Conservation (phyloP, 2,329 filamentous ascomycete species). For the Xylaria sp. region DNA sequence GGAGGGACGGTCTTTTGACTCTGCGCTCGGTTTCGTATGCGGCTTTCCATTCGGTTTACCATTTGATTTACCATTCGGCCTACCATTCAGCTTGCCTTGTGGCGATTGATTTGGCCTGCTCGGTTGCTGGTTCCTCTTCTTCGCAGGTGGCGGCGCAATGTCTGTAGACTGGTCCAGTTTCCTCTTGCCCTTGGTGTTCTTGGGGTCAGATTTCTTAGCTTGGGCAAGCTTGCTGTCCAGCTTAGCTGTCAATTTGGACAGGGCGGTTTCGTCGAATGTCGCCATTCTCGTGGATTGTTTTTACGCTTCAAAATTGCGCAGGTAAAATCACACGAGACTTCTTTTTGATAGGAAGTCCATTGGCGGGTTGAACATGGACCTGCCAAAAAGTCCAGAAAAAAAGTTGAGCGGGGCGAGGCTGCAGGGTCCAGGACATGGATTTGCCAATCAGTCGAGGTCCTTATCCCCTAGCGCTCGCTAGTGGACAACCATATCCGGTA, state of each 20-base stretch:
- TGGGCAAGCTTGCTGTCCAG: constrained; percentile 65
- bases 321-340: constrained; percentile 5
- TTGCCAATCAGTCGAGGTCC: constrained; percentile 23
- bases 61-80: constrained; percentile 46
- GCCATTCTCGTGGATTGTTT: constrained; percentile 43
- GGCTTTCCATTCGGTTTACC: constrained; percentile 45
- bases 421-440: constrained; percentile 2
- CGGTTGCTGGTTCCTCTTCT: constrained; percentile 43
- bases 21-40: constrained; percentile 34
- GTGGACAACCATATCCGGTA: constrained; percentile 2
- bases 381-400: constrained; percentile 35
- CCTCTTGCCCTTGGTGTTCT: constrained; percentile 49
- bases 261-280: constrained; percentile 61
- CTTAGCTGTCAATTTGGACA: constrained; percentile 65
- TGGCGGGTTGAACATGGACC: constrained; percentile 5
- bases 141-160: constrained; percentile 40
- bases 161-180: constrained; percentile 56
- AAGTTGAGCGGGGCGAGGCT: constrained; percentile 47
- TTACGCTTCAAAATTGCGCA: not conserved
- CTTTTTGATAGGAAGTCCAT: not conserved
- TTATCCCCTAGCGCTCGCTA: not conserved
- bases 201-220: constrained; percentile 48
- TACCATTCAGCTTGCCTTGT: constrained; percentile 41
- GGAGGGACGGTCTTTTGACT: constrained; percentile 20
- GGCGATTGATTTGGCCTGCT: constrained; percentile 25